These are phyloP conservation scores for Hemileia vastatrix DNA, from an alignment of 1,284 basidiomycete genomes.

Conservation along the genomic window DNA sequence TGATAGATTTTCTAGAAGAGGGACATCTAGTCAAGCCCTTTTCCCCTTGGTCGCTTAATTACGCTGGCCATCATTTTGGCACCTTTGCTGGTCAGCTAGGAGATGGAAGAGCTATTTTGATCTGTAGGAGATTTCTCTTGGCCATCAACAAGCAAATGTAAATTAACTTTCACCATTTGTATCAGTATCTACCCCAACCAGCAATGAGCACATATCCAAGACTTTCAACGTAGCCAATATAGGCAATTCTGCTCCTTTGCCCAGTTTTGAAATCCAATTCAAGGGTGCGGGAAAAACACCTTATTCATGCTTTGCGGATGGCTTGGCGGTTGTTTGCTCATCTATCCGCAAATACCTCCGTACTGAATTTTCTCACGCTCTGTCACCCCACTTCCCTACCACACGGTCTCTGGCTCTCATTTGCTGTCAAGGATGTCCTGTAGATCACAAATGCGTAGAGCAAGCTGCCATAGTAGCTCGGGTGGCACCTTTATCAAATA, in stretches of 20 bases:
- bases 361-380: neutral
- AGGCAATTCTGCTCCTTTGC: too few relatives aligned
- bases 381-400: conserved; percentile 68
- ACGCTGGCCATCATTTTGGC: conserved; percentile 53
- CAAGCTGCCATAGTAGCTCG: conserved; percentile 71
- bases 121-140: neutral
- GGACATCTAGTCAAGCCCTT: conserved; percentile 50
- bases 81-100: conserved; percentile 92
- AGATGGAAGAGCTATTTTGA: conserved; percentile 80
- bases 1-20: conserved; percentile 33
- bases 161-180: neutral
- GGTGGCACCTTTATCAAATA: too few relatives aligned
- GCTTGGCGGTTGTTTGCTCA: conserved; percentile 38
- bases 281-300: conserved; percentile 43
- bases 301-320: conserved; percentile 42
- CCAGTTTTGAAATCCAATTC: conserved; percentile 42
- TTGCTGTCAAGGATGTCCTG: conserved; percentile 62
- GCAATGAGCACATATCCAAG: neutral
- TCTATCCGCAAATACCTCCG: conserved; percentile 38
- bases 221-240: neutral
- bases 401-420: conserved; percentile 76
- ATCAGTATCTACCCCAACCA: neutral
- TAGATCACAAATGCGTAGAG: conserved; percentile 69
- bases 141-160: conserved; percentile 26
- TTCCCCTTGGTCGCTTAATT: conserved; percentile 77